phyloP scores from a whole-genome alignment of 768 basidiomycete species.

The Xerocomellus chrysenteron region DNA sequence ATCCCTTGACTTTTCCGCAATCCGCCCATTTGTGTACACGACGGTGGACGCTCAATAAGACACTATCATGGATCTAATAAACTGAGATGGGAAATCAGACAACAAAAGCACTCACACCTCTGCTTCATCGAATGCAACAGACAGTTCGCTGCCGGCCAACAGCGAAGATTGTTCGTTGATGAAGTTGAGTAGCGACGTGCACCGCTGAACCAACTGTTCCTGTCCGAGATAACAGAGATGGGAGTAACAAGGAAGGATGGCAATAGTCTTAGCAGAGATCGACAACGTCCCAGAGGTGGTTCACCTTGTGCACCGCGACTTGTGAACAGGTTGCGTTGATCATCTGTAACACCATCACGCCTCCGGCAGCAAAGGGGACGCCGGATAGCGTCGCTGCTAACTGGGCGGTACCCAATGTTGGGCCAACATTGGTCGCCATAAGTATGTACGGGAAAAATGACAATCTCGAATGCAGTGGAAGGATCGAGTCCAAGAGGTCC shows the following conservation, averaged over 20 bases:
- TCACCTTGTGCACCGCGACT: constrained; percentile 50
- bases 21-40: constrained; percentile 41
- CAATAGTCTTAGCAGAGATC: background rate
- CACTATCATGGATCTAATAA: constrained; percentile 28
- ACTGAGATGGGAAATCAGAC: background rate
- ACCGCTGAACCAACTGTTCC: constrained; percentile 45
- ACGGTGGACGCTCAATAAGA: constrained; percentile 39
- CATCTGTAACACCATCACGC: constrained; percentile 42
- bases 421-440: constrained; percentile 20
- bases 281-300: background rate
- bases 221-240: constrained; percentile 18
- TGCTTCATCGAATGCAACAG: constrained; percentile 42
- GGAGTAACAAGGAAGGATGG: background rate
- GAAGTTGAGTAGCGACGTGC: constrained; percentile 37
- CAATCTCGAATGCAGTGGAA: too few species aligned
- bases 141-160: constrained; percentile 42
- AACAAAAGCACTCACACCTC: constrained; percentile 37
- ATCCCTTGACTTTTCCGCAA: constrained; percentile 38
- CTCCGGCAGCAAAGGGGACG: constrained; percentile 46
- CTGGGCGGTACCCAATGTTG: constrained; percentile 35
- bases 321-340: constrained; percentile 47
- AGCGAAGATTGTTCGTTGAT: constrained; percentile 41
- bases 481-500: background rate
- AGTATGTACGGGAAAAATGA: too few species aligned
- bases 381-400: constrained; percentile 44